phyloP scores from a whole-genome alignment of 139 green algal species.

The Haematococcus lacustris region DNA sequence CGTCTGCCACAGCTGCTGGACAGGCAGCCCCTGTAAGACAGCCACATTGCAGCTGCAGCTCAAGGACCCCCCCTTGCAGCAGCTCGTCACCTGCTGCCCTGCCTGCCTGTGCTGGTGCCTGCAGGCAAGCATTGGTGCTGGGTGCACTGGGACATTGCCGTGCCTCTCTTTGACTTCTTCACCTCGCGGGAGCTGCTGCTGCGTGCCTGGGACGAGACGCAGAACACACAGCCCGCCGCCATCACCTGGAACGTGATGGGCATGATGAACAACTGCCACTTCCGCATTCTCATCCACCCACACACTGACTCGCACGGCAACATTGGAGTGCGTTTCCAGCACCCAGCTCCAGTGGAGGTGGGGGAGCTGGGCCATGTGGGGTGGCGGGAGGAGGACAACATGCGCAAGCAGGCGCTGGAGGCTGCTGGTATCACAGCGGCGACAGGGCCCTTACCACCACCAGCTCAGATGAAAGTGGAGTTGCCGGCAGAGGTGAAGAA shows the following conservation, averaged over 20 bases:
- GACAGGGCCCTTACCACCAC: neutral
- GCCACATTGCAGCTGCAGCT: no score
- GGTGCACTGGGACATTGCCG: constrained; percentile 65
- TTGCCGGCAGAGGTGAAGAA: no score
- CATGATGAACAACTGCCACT: constrained; percentile 98
- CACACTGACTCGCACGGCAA: constrained; percentile 33
- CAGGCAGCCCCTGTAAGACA: no score
- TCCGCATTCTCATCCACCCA: constrained; percentile 49
- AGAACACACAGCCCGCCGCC: constrained; percentile 79
- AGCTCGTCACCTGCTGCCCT: no score
- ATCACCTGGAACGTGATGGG: constrained; percentile 97
- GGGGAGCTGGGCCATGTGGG: constrained; percentile 48
- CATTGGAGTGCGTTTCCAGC: constrained; percentile 73
- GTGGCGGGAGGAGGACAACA: constrained; percentile 61
- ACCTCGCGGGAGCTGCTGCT: constrained; percentile 56
- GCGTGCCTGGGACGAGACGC: constrained; percentile 72
- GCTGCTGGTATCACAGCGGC: constrained; percentile 6
- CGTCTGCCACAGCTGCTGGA: no score
- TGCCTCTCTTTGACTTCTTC: constrained; percentile 59
- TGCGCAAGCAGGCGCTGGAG: constrained; percentile 25
- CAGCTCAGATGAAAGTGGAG: no score
- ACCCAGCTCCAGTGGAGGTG: constrained; percentile 63
- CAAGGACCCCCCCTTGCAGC: no score
- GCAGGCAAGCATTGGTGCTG: constrained; percentile 87
- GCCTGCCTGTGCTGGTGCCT: no score